Evolutionary conservation across 345 rosid genomes (phyloP).

Genomic region (Eucalyptus brandiana): DNA sequence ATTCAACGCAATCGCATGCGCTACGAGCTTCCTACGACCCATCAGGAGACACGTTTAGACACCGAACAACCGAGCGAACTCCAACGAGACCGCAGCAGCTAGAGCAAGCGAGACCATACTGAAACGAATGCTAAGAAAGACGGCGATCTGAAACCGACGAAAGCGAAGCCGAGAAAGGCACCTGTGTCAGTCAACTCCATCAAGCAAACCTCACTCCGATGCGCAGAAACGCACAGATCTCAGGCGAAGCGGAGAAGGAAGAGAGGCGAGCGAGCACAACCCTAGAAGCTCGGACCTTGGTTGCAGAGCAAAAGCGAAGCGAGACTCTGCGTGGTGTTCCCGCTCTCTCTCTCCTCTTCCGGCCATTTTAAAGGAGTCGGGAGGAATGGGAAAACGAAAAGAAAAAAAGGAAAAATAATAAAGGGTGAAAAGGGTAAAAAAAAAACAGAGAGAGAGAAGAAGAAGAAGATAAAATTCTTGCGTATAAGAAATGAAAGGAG

Average conservation of each 20-base stretch:
- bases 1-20: neutral
- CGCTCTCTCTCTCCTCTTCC: neutral
- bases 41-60: neutral
- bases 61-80: neutral
- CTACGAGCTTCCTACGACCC: neutral
- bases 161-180: conserved; percentile 13
- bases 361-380: neutral
- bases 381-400: neutral
- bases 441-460: neutral
- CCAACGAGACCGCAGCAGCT: neutral
- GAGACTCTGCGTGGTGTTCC: neutral
- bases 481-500: neutral
- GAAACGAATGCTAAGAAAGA: neutral
- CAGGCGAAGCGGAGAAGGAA: neutral
- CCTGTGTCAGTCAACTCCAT: conserved; percentile 8
- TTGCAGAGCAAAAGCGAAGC: neutral
- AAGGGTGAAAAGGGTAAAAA: neutral
- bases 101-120: neutral
- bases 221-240: conserved; percentile 16
- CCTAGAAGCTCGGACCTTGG: neutral
- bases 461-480: neutral
- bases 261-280: neutral
- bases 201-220: neutral
- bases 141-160: neutral
- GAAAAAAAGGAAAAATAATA: neutral